Base-by-base conservation (phyloP, 1,284 basidiomycete species). In the Tilletia caries region DNA sequence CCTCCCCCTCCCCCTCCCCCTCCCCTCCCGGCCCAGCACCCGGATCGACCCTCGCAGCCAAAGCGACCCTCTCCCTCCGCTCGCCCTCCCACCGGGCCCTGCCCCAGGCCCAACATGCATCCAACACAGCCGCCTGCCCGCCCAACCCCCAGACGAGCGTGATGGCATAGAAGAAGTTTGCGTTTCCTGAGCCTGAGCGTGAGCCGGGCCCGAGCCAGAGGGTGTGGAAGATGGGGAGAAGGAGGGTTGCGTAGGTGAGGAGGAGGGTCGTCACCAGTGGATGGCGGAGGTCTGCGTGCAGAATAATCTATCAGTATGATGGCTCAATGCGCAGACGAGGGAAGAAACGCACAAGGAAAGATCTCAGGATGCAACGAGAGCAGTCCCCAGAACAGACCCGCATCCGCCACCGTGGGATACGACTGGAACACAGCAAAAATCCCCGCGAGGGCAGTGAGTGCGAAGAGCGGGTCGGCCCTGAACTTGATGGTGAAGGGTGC, bases 121-220 rank as follows among this genome's bases (percentile, higher is more conserved):
- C 94, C 4, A 93, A 86, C 43, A 95, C 79, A 3, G 90, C 90
- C n/a, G 90, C 88, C 0, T 92, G 92, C 67, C 93, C 91, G 8
- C 91, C 91, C 76, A 93, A 87, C 0, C 92, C 93, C 84, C 95
- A 95, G 3, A 98, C 95, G 75, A 98, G 86, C 1, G 93, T 97
- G 3, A 91, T 90, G 0, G 95, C 95, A 80, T 97, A 98, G 86
- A 93, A 98, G 85, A 98, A 99, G 83, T 98, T 98, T 58, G 95
- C 94, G 80, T 98, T 98, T 1, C 94, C 95, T 4, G 93, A 92
- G 0, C 94, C 95, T 65, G 93, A 91, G 8, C 87, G 86, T 4
- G 93, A 92, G 0, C 94, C 95, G 65, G 93, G 91, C 8, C 87
- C 86, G 3, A 98, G 87, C 95, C 96, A 98, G 3, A 98, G 86